Conservation (phyloP, 2,329 filamentous ascomycete genomes). For the Xylaria sp. region DNA sequence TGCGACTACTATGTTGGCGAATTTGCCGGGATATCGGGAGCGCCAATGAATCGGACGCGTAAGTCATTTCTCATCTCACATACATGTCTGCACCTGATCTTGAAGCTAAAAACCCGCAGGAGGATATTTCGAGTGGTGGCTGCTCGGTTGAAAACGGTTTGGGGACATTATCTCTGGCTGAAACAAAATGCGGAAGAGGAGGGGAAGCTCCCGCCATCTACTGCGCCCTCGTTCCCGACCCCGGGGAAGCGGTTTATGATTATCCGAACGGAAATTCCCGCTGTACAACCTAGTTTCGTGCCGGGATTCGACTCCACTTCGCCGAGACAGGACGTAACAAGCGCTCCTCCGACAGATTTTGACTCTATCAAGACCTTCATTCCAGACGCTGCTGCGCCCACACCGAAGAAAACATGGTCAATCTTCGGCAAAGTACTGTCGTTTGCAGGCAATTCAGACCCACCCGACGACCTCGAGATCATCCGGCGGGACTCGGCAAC, state of each 20-base stretch:
- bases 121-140: conserved; percentile 64
- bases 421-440: conserved; percentile 59
- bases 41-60: conserved; percentile 61
- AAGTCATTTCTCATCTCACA: conserved; percentile 35
- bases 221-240: conserved; percentile 76
- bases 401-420: conserved; percentile 56
- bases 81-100: background rate
- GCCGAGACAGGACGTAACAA: conserved; percentile 25
- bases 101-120: conserved; percentile 39
- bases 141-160: conserved; percentile 63
- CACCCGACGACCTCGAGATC: conserved; percentile 45
- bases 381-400: background rate
- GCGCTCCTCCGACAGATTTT: conserved; percentile 26
- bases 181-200: conserved; percentile 58
- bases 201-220: conserved; percentile 58
- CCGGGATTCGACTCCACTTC: conserved; percentile 43
- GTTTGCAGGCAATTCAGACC: conserved; percentile 34
- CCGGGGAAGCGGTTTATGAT: conserved; percentile 84
- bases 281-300: conserved; percentile 43
- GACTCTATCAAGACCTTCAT: conserved; percentile 24
- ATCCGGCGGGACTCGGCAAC: conserved; percentile 47
- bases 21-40: conserved; percentile 70
- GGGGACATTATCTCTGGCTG: conserved; percentile 74
- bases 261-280: conserved; percentile 66
- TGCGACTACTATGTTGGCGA: conserved; percentile 85